Base-by-base conservation (phyloP, 2,329 filamentous ascomycete species). In the Decorospora gaudefroyi region DNA sequence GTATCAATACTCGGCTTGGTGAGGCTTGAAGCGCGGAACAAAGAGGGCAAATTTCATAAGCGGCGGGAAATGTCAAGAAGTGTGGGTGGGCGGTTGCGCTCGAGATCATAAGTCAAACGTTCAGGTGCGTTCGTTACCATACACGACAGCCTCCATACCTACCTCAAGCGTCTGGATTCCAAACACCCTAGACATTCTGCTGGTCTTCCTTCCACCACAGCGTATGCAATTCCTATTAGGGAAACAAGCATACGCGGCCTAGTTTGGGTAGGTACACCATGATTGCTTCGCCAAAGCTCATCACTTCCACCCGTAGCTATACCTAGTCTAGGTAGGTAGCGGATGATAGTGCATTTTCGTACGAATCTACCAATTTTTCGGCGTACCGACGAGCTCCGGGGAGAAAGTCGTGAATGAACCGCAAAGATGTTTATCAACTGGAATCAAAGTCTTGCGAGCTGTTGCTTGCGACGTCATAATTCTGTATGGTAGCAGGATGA, bases 251-350 rank as follows among this genome's bases (percentile, higher is more conserved):
- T 29, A 23, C 36, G 30, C n/a, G n/a, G n/a, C n/a, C n/a, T n/a
- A n/a, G n/a, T n/a, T n/a, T n/a, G n/a, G n/a, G n/a, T n/a, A n/a
- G n/a, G n/a, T 22, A 42, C 32, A 39, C 44, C 39, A 38, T 42
- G 12, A n/a, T 23, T 36, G 26, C 43, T 46, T 42, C 9, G 26
- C 21, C 6, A 22, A 46, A 46, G 43, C 43, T 42, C 42, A 42
- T 46, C 43, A 42, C 38, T 42, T 42, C 43, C 43, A 17, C 21
- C 27, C 43, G 32, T 18, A 45, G 42, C 25, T n/a, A n/a, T n/a
- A n/a, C 13, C 9, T 19, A 17, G 17, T 8, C 28, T n/a, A n/a
- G n/a, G n/a, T n/a, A n/a, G n/a, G n/a, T n/a, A n/a, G n/a, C n/a
- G n/a, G n/a, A n/a, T n/a, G n/a, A n/a, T n/a, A n/a, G n/a, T n/a